Conservation (phyloP, 441 rosid genomes). For the Isatis lusitanica region DNA sequence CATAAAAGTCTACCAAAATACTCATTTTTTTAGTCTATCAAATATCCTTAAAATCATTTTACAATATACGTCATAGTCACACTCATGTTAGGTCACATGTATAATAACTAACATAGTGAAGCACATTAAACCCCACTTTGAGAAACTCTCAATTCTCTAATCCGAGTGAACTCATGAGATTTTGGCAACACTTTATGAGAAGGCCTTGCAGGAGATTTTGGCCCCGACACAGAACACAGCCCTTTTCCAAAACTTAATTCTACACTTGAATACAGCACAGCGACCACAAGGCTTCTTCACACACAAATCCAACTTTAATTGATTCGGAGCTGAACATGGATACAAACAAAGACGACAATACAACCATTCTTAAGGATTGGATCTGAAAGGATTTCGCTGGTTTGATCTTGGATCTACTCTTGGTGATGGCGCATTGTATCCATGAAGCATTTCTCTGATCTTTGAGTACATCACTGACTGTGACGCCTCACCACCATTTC, state of each 20-base stretch:
- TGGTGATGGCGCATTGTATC: constrained; percentile 47
- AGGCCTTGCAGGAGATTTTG: not conserved
- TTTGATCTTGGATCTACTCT: constrained; percentile 55
- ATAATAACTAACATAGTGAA: no score
- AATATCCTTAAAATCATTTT: no score
- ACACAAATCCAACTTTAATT: constrained; percentile 12
- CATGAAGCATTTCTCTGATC: constrained; percentile 59
- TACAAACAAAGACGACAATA: constrained; percentile 22
- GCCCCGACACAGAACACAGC: not conserved
- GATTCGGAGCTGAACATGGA: constrained; percentile 11
- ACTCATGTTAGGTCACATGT: no score
- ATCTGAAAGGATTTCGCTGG: constrained; percentile 50
- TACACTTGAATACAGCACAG: constrained; percentile 16
- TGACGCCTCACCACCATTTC: constrained; percentile 68
- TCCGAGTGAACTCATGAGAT: not conserved
- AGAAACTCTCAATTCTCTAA: no score
- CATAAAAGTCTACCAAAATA: no score
- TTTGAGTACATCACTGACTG: constrained; percentile 64
- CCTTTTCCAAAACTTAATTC: not conserved
- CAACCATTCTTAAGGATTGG: constrained; percentile 42
- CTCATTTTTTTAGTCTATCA: no score
- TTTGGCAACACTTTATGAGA: not conserved
- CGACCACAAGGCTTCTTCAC: constrained; percentile 21
- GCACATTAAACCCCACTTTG: no score
- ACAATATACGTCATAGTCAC: no score